Base-by-base conservation (phyloP, 352 stramenopile species). In the Phytophthora citrophthora region DNA sequence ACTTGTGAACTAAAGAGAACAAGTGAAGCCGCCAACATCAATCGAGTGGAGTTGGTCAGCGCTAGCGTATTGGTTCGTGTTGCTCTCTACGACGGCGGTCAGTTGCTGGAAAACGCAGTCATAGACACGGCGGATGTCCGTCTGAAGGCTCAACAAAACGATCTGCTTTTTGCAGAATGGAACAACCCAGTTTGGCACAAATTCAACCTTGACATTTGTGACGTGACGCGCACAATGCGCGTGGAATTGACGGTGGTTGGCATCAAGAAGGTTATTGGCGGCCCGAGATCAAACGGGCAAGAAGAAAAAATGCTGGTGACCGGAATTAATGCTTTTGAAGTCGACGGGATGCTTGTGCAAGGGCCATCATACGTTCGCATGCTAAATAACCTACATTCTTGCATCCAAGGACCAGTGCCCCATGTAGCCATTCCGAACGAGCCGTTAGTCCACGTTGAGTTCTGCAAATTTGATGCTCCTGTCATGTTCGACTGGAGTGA, bases 261-360 rank as follows among this genome's bases (percentile, higher is more conserved):
- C 13, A 68, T 91, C 16, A 86, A 88, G 61, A 89, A 86, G 40
- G 54, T 77, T 9, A 78, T 85, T 48, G 68, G 73, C n/a, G 48
- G 29, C 2, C 18, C 57, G 13, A 47, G 45, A 51, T 64, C 51
- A 11, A 68, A 62, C 10, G 70, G 74, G 7, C 52, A 59, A 8
- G 75, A 87, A n/a, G 77, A 88, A 56, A 85, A 74, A 29, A 91
- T 94, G 45, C 70, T 94, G 3, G 78, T 89, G 32, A 91, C 83
- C 2, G 86, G 86, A 15, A 65, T 94, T 68, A 94, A 94, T 47
- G 78, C 77, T 13, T 94, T 94, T 15, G 83, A 94, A 32, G 83
- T 94, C 9, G 79, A 91, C 45, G 83, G 82, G 11, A 58, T 70
- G 55, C 62, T 94, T 6, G 66, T 70, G 2, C 82, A 92, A 48